Evolutionary conservation across 306 rosid species (phyloP).

Genomic region (Malus asiatica): DNA sequence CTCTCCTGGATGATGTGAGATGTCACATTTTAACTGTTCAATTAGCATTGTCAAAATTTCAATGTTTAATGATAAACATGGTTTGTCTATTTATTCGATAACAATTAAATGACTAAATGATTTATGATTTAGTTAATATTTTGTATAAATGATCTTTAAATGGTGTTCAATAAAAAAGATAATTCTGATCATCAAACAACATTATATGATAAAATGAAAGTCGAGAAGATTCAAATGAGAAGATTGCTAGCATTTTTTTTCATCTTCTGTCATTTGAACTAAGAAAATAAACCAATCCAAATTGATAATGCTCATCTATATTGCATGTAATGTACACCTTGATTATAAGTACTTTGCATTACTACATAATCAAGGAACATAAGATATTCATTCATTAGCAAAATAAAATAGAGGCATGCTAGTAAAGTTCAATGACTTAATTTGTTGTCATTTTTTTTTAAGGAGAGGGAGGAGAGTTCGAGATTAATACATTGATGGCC

Average conservation of each 20-base stretch:
- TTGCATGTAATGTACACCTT: no score
- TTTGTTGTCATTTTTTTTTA: no score
- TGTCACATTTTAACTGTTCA: background rate
- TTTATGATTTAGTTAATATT: background rate
- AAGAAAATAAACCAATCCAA: background rate
- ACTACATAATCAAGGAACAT: no score
- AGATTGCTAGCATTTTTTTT: background rate
- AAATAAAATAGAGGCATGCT: background rate
- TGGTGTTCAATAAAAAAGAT: no score
- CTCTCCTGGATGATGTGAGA: no score
- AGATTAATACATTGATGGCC: no score
- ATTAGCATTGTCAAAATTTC: background rate
- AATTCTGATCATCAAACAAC: background rate
- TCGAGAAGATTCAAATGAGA: no score
- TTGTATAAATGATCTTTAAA: no score
- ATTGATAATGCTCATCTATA: background rate
- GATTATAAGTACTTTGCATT: no score
- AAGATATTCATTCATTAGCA: background rate
- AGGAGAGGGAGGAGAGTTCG: no score
- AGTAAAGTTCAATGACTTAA: background rate
- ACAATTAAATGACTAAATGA: background rate
- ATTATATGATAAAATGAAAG: background rate
- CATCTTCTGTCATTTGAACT: background rate
- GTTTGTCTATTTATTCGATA: no score
- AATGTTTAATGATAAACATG: background rate